Conservation (phyloP, 306 rosid species). For the Mucuna pruriens region DNA sequence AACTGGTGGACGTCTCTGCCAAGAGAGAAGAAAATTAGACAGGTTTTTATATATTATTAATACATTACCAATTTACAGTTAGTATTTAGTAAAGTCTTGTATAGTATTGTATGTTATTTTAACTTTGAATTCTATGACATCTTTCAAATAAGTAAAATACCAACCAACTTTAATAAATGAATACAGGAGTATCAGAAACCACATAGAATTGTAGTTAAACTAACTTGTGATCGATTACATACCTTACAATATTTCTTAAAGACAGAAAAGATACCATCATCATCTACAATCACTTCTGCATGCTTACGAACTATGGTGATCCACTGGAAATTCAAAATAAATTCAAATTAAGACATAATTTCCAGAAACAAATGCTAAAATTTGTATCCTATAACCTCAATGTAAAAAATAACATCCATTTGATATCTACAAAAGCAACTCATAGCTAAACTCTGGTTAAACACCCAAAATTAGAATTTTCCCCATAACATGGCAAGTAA, state of each 20-base stretch:
- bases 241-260: conserved; percentile 84
- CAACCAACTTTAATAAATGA: conserved; percentile 20
- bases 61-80: conserved; percentile 28
- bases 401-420: background rate
- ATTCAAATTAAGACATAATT: conserved; percentile 39
- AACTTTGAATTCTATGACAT: conserved; percentile 29
- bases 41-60: conserved; percentile 22
- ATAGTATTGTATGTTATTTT: background rate
- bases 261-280: conserved; percentile 62
- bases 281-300: conserved; percentile 84
- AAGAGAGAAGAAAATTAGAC: conserved; percentile 47
- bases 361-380: conserved; percentile 26
- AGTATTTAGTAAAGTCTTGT: conserved; percentile 16
- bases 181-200: background rate
- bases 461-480: conserved; percentile 24
- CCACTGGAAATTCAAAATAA: conserved; percentile 79
- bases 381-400: background rate
- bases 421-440: conserved; percentile 12
- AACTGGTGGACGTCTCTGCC: conserved; percentile 94
- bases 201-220: background rate
- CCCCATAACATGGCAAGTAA: background rate
- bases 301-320: conserved; percentile 76
- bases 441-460: background rate
- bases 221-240: conserved; percentile 25
- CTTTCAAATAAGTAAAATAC: background rate